Percentiles rank a stretch among this genome's conserved stretches.
Conservation (phyloP, 2,329 filamentous ascomycete genomes). For the Akanthomyces muscarius region DNA sequence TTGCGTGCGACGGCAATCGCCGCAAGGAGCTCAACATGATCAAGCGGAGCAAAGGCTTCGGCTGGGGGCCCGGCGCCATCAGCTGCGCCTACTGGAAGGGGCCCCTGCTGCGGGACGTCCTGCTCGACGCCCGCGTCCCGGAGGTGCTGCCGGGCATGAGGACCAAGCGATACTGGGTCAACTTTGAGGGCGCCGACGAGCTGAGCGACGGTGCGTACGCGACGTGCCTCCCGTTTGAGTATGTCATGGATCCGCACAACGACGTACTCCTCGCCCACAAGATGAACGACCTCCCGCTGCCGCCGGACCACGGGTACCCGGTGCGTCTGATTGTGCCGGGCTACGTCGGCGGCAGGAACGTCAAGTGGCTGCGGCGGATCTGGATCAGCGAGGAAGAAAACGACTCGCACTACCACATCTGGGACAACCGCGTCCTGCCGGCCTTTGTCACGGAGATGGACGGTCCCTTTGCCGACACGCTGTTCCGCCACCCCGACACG, state of each 20-base stretch:
- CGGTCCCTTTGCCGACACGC: conserved; percentile 40
- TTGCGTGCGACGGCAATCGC: conserved; percentile 48
- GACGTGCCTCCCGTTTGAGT: conserved; percentile 45
- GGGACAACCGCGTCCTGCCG: conserved; percentile 46
- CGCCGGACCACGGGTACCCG: conserved; percentile 49
- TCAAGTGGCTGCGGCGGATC: conserved; percentile 51
- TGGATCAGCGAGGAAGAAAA: conserved; percentile 48
- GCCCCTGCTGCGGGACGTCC: conserved; percentile 40
- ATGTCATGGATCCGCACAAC: conserved; percentile 43
- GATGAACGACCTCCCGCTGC: conserved; percentile 42
- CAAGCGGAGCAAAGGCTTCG: conserved; percentile 44
- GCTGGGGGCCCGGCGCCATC: conserved; percentile 42
- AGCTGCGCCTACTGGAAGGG: conserved; percentile 51
- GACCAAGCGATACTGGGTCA: conserved; percentile 34
- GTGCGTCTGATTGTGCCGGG: conserved; percentile 44
- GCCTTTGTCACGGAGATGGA: conserved; percentile 45
- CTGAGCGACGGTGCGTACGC: conserved; percentile 44
- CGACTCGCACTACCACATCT: conserved; percentile 42
- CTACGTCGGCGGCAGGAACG: conserved; percentile 45
- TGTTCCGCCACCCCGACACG: conserved; percentile 45
- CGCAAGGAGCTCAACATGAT: conserved; percentile 51
- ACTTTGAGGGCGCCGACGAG: conserved; percentile 47
- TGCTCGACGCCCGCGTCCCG: conserved; percentile 37
- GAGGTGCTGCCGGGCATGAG: conserved; percentile 11
- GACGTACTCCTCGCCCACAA: conserved; percentile 46